Evolutionary conservation across 106 monocot genomes (phyloP).

Genomic region (Dioscorea alata): DNA sequence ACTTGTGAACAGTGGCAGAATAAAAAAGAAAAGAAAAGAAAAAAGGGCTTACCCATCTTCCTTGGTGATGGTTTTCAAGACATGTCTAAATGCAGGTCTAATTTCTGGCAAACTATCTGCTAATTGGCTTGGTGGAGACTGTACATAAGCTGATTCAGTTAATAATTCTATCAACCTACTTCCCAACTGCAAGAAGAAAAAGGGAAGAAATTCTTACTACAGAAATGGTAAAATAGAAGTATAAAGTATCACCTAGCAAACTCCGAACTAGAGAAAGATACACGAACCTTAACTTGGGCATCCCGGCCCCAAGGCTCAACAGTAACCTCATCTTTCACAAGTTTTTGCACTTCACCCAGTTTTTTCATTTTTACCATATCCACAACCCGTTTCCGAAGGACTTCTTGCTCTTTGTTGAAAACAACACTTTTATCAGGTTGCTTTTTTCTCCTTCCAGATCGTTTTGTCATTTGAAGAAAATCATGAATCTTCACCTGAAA

Average conservation of each 20-base stretch:
- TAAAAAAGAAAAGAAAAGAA: neutral
- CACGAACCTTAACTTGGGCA: slow-evolving; percentile 75
- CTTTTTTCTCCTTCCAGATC: slow-evolving; percentile 21
- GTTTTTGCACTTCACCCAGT: slow-evolving; percentile 42
- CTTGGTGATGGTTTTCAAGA: slow-evolving; percentile 26
- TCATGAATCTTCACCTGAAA: slow-evolving; percentile 62
- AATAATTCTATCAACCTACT: slow-evolving; percentile 69
- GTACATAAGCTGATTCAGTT: slow-evolving; percentile 83
- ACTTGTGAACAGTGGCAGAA: no score
- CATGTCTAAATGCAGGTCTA: slow-evolving; percentile 82
- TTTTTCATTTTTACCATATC: slow-evolving; percentile 56
- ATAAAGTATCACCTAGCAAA: slow-evolving; percentile 1
- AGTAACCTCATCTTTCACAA: slow-evolving; percentile 44
- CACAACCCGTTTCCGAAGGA: slow-evolving; percentile 37
- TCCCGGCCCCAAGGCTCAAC: slow-evolving; percentile 75
- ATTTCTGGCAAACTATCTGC: slow-evolving; percentile 55
- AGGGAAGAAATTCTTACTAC: neutral
- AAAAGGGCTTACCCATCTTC: slow-evolving; percentile 51
- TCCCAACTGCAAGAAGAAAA: slow-evolving; percentile 56
- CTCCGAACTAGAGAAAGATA: slow-evolving; percentile 1
- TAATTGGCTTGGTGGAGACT: slow-evolving; percentile 42
- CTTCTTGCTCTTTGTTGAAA: slow-evolving; percentile 24
- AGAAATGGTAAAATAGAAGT: neutral
- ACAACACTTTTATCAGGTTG: slow-evolving; percentile 19
- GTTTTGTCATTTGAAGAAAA: slow-evolving; percentile 59